Evolutionary conservation across 208 protist genomes (phyloP).

Genomic region (Leishmania aethiopica): DNA sequence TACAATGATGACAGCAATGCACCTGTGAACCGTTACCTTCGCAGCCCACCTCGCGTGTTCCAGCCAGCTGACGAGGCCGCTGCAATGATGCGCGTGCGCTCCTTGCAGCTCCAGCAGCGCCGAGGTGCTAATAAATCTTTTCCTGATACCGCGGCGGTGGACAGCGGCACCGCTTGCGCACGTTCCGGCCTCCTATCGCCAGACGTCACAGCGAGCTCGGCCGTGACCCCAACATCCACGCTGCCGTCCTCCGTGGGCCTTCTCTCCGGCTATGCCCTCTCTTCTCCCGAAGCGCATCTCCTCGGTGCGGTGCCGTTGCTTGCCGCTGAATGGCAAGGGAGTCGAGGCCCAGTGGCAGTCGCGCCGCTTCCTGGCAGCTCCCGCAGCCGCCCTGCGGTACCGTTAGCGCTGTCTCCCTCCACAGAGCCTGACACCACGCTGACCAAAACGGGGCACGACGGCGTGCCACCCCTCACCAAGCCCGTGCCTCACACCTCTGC

Average conservation of each 20-base stretch:
- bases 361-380: background rate
- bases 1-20: background rate
- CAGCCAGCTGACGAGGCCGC: conserved; percentile 43
- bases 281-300: background rate
- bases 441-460: background rate
- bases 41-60: conserved; percentile 32
- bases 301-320: background rate
- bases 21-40: conserved; percentile 16
- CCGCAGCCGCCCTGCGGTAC: background rate
- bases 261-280: background rate
- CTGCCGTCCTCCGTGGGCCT: background rate
- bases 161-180: background rate
- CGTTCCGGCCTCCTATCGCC: conserved; percentile 2
- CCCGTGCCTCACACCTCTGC: background rate
- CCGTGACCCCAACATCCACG: background rate
- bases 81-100: conserved; percentile 47
- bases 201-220: conserved; percentile 2
- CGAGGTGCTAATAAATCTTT: background rate
- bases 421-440: background rate
- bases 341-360: background rate
- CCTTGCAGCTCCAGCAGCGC: conserved; percentile 21
- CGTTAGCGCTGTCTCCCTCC: background rate
- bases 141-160: background rate
- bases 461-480: background rate
- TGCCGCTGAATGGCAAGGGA: background rate